Evolutionary conservation across 352 stramenopile species (phyloP).

Genomic region (Phytophthora citricola): DNA sequence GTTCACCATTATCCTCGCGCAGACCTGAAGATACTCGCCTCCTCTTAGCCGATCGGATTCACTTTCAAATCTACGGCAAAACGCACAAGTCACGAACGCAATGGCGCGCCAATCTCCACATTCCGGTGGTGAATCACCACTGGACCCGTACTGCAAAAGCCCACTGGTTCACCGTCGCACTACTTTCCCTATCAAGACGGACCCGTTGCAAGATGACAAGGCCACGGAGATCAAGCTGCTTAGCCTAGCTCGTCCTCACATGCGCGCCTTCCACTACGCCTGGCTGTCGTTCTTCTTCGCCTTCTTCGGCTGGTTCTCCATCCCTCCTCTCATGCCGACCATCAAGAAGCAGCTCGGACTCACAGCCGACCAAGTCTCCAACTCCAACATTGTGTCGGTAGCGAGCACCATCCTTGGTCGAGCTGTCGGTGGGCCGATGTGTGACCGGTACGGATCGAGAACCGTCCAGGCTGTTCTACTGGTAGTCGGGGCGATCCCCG

Average conservation of each 20-base stretch:
- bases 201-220: conserved; percentile 44
- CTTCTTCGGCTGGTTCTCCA: conserved; percentile 96
- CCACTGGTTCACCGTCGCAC: conserved; percentile 42
- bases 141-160: background rate
- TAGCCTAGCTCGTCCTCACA: conserved; percentile 74
- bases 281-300: conserved; percentile 95
- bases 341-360: conserved; percentile 90
- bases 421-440: conserved; percentile 91
- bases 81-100: background rate
- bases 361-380: conserved; percentile 86
- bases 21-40: background rate
- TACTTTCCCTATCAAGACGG: conserved; percentile 43
- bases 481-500: conserved; percentile 80
- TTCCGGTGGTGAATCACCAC: background rate
- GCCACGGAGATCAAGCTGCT: conserved; percentile 43
- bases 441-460: conserved; percentile 91
- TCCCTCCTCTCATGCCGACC: conserved; percentile 92
- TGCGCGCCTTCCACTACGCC: conserved; percentile 93
- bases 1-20: background rate
- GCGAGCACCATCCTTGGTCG: conserved; percentile 91
- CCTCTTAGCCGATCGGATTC: background rate
- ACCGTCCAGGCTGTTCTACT: conserved; percentile 86
- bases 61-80: background rate
- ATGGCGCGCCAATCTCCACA: background rate
- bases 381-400: conserved; percentile 92